These are phyloP conservation scores for Exsudoporus floridanus DNA, from an alignment of 1,284 basidiomycete species.

Conservation along the genomic window DNA sequence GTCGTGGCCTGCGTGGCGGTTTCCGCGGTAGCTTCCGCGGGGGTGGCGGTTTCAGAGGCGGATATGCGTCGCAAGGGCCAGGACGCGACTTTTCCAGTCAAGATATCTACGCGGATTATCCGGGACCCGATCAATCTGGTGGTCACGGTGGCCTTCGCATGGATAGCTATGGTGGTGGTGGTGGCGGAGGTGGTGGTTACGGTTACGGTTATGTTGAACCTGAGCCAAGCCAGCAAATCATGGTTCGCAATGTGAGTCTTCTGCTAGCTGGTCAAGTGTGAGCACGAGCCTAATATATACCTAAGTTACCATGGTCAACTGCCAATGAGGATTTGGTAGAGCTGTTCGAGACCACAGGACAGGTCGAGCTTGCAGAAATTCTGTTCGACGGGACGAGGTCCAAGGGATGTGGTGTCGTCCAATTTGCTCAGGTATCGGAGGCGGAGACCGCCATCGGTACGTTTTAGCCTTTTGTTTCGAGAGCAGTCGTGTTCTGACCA, in stretches of 20 bases:
- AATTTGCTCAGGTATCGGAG: conserved; percentile 86
- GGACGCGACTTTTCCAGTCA: conserved; percentile 76
- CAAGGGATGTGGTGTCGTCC: conserved; percentile 93
- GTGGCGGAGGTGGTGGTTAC: conserved; percentile 30
- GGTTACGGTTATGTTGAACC: conserved; percentile 44
- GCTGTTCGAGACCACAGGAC: conserved; percentile 96
- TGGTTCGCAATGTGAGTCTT: conserved; percentile 89
- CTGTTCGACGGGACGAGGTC: conserved; percentile 87
- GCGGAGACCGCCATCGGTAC: conserved; percentile 90
- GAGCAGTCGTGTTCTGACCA: neutral
- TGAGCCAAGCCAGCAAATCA: conserved; percentile 93
- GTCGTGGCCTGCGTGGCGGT: conserved; percentile 44
- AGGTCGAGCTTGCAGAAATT: conserved; percentile 92
- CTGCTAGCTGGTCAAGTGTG: too few relatives aligned
- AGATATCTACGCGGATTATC: conserved; percentile 80
- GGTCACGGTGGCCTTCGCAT: conserved; percentile 50
- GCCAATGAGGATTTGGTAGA: conserved; percentile 99
- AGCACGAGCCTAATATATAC: neutral
- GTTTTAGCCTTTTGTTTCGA: conserved; percentile 21
- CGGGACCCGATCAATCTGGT: conserved; percentile 68
- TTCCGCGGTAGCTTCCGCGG: conserved; percentile 63
- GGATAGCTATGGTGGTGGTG: conserved; percentile 42
- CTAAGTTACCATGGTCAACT: conserved; percentile 94
- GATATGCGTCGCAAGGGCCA: conserved; percentile 50
- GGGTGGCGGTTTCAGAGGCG: conserved; percentile 51